These are phyloP conservation scores for Penicillium psychrofluorescens DNA, from an alignment of 495 filamentous ascomycete genomes.

Conservation along the genomic window DNA sequence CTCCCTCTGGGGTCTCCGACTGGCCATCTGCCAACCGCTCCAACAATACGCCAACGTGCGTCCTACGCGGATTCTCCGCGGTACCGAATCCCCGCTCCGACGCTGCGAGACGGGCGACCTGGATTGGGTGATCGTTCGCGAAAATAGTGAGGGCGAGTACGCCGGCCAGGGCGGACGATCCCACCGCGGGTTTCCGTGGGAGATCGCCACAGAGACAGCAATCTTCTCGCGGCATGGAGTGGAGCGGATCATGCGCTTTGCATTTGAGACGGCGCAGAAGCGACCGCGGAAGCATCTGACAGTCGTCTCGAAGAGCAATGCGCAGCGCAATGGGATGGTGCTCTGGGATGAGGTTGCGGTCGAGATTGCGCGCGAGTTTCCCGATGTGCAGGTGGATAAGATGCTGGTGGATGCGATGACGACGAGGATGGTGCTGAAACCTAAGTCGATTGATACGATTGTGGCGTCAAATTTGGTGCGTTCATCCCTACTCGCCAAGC, in stretches of 20 bases:
- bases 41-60: slow-evolving; percentile 47
- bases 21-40: slow-evolving; percentile 41
- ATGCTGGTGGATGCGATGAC: slow-evolving; percentile 51
- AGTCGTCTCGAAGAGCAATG: slow-evolving; percentile 46
- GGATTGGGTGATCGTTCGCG: slow-evolving; percentile 44
- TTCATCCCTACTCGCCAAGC: too few species aligned
- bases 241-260: slow-evolving; percentile 43
- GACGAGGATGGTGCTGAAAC: slow-evolving; percentile 39
- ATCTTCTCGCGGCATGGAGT: slow-evolving; percentile 42
- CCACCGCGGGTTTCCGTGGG: slow-evolving; percentile 35
- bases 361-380: slow-evolving; percentile 33
- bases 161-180: slow-evolving; percentile 41
- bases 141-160: slow-evolving; percentile 47
- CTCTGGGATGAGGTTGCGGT: slow-evolving; percentile 41
- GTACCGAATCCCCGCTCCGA: slow-evolving; percentile 34
- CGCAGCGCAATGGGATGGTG: slow-evolving; percentile 43
- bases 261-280: slow-evolving; percentile 34
- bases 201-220: slow-evolving; percentile 38
- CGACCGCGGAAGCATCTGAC: slow-evolving; percentile 36
- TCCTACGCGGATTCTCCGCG: slow-evolving; percentile 35
- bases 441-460: slow-evolving; percentile 39
- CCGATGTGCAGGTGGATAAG: slow-evolving; percentile 41
- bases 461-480: slow-evolving; percentile 38
- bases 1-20: slow-evolving; percentile 40
- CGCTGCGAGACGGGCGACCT: slow-evolving; percentile 22